Conservation (phyloP, 352 stramenopile species). For the Phytophthora pini region DNA sequence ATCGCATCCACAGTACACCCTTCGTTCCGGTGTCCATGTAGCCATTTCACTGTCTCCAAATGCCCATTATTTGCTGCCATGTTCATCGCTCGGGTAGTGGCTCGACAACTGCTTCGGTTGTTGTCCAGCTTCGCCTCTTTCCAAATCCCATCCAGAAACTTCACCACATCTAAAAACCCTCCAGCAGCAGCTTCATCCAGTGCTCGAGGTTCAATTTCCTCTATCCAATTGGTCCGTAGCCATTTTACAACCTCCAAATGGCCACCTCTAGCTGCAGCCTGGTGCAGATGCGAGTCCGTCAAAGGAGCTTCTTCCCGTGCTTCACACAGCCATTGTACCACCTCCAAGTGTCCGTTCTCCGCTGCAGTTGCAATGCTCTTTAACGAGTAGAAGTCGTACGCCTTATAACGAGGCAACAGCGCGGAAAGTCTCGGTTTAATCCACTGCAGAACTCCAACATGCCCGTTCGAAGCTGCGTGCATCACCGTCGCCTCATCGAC, state of each 20-base stretch:
- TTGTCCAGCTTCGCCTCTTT: conserved; percentile 10
- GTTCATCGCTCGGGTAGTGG: conserved; percentile 35
- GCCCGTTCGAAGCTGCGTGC: conserved; percentile 25
- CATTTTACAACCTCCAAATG: conserved; percentile 36
- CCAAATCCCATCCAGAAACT: conserved; percentile 36
- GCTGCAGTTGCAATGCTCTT: conserved; percentile 18
- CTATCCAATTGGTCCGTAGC: conserved; percentile 26
- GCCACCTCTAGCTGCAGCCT: conserved; percentile 32
- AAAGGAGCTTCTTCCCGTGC: not conserved
- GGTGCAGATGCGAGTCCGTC: conserved; percentile 26
- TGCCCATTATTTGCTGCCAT: conserved; percentile 32
- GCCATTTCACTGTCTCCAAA: conserved; percentile 37
- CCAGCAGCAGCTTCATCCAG: conserved; percentile 33
- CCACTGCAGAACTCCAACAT: conserved; percentile 29
- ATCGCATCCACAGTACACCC: conserved; percentile 41
- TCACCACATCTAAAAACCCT: conserved; percentile 32
- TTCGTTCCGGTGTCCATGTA: conserved; percentile 34
- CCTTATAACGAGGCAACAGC: conserved; percentile 9
- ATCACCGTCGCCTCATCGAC: conserved; percentile 19
- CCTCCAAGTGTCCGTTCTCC: conserved; percentile 33
- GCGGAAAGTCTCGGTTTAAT: conserved; percentile 8
- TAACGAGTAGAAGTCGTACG: conserved; percentile 23
- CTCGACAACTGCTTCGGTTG: conserved; percentile 25
- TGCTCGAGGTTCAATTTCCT: conserved; percentile 18
- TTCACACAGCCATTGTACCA: conserved; percentile 37